These are phyloP conservation scores for Spergularia bocconei DNA, from an alignment of 148 eudicot genomes.

Conservation along the genomic window DNA sequence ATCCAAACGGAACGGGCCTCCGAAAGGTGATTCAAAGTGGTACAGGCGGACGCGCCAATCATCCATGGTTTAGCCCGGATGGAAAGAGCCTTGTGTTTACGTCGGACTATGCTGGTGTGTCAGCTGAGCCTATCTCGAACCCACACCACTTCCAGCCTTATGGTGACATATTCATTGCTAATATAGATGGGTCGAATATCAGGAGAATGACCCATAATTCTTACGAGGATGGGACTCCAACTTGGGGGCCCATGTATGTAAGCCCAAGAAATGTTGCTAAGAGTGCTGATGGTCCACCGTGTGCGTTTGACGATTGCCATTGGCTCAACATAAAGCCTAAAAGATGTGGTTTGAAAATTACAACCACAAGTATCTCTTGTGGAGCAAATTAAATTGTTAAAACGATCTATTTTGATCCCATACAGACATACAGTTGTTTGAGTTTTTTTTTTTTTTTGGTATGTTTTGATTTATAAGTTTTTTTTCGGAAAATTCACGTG, in stretches of 20 bases:
- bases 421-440: too few relatives aligned
- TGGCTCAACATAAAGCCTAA: slow-evolving; percentile 50
- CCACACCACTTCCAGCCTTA: slow-evolving; percentile 88
- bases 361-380: neutral
- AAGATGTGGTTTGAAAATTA: neutral
- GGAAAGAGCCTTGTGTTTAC: slow-evolving; percentile 62
- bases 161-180: slow-evolving; percentile 66
- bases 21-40: slow-evolving; percentile 72
- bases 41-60: slow-evolving; percentile 62
- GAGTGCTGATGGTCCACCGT: slow-evolving; percentile 37
- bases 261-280: slow-evolving; percentile 39
- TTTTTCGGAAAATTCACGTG: too few relatives aligned
- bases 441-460: too few relatives aligned
- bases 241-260: slow-evolving; percentile 63
- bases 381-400: slow-evolving; percentile 14
- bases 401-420: neutral
- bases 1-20: slow-evolving; percentile 77
- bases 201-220: slow-evolving; percentile 76
- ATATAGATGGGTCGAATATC: slow-evolving; percentile 57
- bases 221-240: slow-evolving; percentile 86
- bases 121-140: slow-evolving; percentile 89
- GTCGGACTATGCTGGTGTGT: slow-evolving; percentile 74
- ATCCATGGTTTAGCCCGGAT: slow-evolving; percentile 91
- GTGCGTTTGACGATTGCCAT: slow-evolving; percentile 67
- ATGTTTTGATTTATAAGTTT: too few relatives aligned